Percentiles rank a stretch among this genome's conserved stretches.
Conservation (phyloP, 2,329 filamentous ascomycete species). For the Hypoxylon sp. region DNA sequence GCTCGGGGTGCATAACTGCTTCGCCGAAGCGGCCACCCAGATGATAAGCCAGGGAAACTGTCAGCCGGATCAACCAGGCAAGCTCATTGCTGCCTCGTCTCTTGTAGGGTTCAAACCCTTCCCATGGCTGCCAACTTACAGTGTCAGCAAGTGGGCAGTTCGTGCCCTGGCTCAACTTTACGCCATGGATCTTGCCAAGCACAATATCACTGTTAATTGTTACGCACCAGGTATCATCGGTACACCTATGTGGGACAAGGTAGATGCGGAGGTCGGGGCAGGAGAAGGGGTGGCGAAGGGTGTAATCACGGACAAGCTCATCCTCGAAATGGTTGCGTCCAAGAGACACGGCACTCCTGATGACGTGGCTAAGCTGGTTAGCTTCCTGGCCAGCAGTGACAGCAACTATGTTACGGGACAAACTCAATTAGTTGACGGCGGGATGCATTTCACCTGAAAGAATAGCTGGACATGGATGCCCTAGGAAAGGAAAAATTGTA, state of each 20-base stretch:
- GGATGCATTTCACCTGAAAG: slow-evolving; percentile 58
- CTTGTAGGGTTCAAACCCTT: slow-evolving; percentile 72
- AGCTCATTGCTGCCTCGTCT: slow-evolving; percentile 65
- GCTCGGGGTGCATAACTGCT: slow-evolving; percentile 73
- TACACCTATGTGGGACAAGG: slow-evolving; percentile 76
- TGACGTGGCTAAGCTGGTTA: slow-evolving; percentile 72
- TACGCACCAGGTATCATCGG: slow-evolving; percentile 77
- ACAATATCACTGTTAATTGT: slow-evolving; percentile 74
- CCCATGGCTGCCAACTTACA: slow-evolving; percentile 70
- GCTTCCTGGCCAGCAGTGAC: slow-evolving; percentile 69
- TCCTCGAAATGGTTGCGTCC: slow-evolving; percentile 65
- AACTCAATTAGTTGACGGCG: slow-evolving; percentile 71
- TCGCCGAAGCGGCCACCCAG: slow-evolving; percentile 71
- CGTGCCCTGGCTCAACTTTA: slow-evolving; percentile 74
- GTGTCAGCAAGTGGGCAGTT: slow-evolving; percentile 74
- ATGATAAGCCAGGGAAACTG: slow-evolving; percentile 70
- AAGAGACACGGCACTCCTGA: slow-evolving; percentile 69
- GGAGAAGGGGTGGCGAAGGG: slow-evolving; percentile 63
- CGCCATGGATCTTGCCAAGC: slow-evolving; percentile 72
- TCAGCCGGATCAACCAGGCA: slow-evolving; percentile 51
- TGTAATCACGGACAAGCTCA: slow-evolving; percentile 67
- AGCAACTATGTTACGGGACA: slow-evolving; percentile 75
- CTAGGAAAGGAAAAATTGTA: too few relatives aligned
- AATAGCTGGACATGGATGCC: neutral
- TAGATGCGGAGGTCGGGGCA: slow-evolving; percentile 70